Evolutionary conservation across 768 basidiomycete genomes (phyloP).

Genomic region (Bullera alba): DNA sequence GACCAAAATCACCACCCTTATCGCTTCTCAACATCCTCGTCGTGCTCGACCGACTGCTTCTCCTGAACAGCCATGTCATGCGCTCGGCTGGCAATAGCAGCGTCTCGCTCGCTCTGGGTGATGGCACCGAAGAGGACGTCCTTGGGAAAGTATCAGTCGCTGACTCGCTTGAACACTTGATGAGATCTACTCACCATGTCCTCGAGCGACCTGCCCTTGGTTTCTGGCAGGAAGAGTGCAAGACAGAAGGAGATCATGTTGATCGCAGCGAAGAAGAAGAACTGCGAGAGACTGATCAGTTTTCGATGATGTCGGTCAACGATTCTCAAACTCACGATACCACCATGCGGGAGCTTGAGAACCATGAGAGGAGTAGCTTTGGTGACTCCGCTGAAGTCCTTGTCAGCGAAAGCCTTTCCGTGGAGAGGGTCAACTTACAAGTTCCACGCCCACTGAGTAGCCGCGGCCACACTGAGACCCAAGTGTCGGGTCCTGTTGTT

Average conservation of each 20-base stretch:
- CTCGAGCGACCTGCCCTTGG: constrained; percentile 10
- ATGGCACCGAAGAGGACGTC: constrained; percentile 21
- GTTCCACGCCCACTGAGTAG: constrained; percentile 27
- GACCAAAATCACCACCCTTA: too few species aligned
- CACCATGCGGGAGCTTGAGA: constrained; percentile 8
- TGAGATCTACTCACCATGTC: too few species aligned
- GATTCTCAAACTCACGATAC: too few species aligned
- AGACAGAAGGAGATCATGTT: constrained; percentile 8
- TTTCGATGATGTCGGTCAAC: too few species aligned
- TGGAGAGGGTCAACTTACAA: too few species aligned
- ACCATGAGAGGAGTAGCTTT: constrained; percentile 15
- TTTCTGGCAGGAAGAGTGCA: constrained; percentile 3
- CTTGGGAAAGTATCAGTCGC: too few species aligned
- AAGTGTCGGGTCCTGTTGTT: constrained; percentile 74
- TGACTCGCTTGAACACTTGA: too few species aligned
- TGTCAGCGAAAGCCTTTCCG: background rate
- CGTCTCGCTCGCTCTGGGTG: constrained; percentile 15
- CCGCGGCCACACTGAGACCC: constrained; percentile 64
- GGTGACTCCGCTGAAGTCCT: constrained; percentile 4
- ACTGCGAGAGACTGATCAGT: too few species aligned
- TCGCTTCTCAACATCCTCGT: background rate
- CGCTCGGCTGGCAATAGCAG: constrained; percentile 6
- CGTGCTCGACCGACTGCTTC: background rate
- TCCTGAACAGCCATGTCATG: background rate
- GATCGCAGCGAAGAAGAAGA: constrained; percentile 23